phyloP scores from a whole-genome alignment of 371 early-diverging fungal genomes.

The Mucor ambiguus region DNA sequence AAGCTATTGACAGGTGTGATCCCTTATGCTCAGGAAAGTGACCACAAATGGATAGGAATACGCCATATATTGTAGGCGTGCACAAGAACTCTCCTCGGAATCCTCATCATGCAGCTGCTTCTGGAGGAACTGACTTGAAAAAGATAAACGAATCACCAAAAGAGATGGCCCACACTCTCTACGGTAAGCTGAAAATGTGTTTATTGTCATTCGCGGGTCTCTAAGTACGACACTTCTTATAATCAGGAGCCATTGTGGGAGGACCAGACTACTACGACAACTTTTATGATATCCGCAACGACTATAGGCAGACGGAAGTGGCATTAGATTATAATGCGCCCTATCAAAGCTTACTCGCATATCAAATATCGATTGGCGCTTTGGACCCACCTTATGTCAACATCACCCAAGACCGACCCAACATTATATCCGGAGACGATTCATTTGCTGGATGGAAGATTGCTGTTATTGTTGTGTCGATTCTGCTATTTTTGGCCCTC shows the following conservation, averaged over 20 bases:
- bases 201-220: too few relatives aligned
- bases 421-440: constrained; percentile 5
- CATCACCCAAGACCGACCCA: constrained; percentile 36
- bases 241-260: constrained; percentile 47
- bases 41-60: not conserved
- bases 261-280: constrained; percentile 55
- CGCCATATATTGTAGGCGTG: constrained; percentile 58
- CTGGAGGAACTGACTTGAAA: constrained; percentile 47
- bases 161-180: constrained; percentile 37
- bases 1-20: not conserved
- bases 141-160: constrained; percentile 40
- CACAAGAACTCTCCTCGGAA: constrained; percentile 57
- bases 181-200: constrained; percentile 31
- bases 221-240: not conserved
- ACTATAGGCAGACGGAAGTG: constrained; percentile 58
- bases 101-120: constrained; percentile 53
- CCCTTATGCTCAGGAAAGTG: not conserved
- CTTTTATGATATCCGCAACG: constrained; percentile 53
- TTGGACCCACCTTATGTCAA: constrained; percentile 56
- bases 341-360: constrained; percentile 60
- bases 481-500: not conserved
- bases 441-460: constrained; percentile 33
- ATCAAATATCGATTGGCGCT: constrained; percentile 49
- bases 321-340: constrained; percentile 73
- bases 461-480: constrained; percentile 39